Evolutionary conservation across 108 stramenopile species (phyloP).

Genomic region (Discostella stelligeroides): DNA sequence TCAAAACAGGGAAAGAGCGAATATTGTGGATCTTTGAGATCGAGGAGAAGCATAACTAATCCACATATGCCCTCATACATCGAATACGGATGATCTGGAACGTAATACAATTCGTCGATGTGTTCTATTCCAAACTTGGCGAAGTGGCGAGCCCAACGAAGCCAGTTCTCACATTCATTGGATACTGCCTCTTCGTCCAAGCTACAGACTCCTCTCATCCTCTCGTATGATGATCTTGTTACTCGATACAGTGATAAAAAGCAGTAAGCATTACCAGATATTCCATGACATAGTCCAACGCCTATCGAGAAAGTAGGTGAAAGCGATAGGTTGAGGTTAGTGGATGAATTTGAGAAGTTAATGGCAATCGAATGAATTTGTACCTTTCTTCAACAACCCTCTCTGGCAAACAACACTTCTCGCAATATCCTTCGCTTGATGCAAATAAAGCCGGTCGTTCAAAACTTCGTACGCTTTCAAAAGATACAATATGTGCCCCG

Average conservation of each 20-base stretch:
- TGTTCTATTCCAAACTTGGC: slow-evolving; percentile 44
- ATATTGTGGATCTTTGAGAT: slow-evolving; percentile 18
- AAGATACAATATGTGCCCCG: slow-evolving; percentile 64
- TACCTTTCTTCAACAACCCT: slow-evolving; percentile 58
- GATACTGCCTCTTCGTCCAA: neutral
- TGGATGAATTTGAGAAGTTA: too few species aligned
- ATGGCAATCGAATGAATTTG: too few species aligned
- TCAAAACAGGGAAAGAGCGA: slow-evolving; percentile 32
- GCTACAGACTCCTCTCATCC: neutral
- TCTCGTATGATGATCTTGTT: slow-evolving; percentile 10
- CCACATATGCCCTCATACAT: slow-evolving; percentile 63
- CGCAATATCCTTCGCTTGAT: slow-evolving; percentile 50
- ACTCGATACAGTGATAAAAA: slow-evolving; percentile 56
- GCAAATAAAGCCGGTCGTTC: slow-evolving; percentile 48
- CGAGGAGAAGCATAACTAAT: slow-evolving; percentile 30
- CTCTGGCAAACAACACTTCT: slow-evolving; percentile 57
- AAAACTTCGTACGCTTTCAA: slow-evolving; percentile 60
- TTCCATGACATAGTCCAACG: slow-evolving; percentile 78
- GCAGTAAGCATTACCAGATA: slow-evolving; percentile 70
- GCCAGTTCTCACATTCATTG: slow-evolving; percentile 23
- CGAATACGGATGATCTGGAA: slow-evolving; percentile 56
- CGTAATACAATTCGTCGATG: slow-evolving; percentile 12
- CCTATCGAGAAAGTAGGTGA: too few species aligned
- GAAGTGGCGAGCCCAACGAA: slow-evolving; percentile 36
- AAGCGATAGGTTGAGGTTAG: too few species aligned